Evolutionary conservation across 2,329 filamentous ascomycete genomes (phyloP).

Genomic region (Calonectria montana): DNA sequence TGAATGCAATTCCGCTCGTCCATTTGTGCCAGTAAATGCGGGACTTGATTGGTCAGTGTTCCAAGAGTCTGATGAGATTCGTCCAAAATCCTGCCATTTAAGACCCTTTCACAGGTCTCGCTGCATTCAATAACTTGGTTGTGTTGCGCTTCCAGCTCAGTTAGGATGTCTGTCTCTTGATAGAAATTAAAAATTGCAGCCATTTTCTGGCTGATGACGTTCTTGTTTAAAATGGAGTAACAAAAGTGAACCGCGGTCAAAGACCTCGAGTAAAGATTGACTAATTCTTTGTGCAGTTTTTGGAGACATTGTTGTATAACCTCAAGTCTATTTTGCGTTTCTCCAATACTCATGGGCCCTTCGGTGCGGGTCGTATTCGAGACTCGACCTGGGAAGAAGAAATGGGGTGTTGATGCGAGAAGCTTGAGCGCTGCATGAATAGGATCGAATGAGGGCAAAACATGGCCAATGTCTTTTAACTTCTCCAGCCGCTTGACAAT

Average conservation of each 20-base stretch:
- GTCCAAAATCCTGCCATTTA: neutral
- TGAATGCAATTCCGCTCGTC: neutral
- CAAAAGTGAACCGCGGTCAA: neutral
- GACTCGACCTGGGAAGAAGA: neutral
- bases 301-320: neutral
- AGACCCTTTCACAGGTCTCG: neutral
- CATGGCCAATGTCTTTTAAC: neutral
- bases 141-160: neutral
- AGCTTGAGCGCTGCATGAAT: neutral
- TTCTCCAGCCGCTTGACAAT: neutral
- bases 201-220: neutral
- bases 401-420: neutral
- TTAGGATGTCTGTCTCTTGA: neutral
- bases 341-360: neutral
- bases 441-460: neutral
- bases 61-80: neutral
- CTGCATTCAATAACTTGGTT: neutral
- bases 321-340: neutral
- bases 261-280: neutral
- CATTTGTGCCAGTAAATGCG: neutral
- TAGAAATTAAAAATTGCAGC: neutral
- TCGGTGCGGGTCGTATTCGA: too few relatives aligned
- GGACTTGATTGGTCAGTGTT: neutral
- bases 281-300: neutral
- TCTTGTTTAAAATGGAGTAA: neutral